These are phyloP conservation scores for Hyaloperonospora arabidopsidis DNA, from an alignment of 352 stramenopile species.

Conservation along the genomic window DNA sequence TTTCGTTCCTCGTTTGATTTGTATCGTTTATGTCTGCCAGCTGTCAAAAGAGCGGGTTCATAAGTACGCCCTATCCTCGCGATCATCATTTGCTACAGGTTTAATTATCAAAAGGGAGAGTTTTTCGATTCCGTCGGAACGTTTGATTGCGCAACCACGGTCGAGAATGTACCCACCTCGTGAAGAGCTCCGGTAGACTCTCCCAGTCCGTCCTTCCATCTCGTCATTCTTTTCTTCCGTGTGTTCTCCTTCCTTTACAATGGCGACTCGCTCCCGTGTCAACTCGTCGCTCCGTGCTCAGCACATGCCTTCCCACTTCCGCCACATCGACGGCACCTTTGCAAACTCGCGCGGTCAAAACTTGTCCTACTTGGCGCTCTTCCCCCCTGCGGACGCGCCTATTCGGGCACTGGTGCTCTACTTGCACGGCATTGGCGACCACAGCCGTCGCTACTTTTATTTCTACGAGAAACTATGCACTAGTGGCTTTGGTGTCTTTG, in stretches of 20 bases:
- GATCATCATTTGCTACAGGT: too few relatives aligned
- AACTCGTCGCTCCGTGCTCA: slow-evolving; percentile 24
- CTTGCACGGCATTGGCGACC: slow-evolving; percentile 44
- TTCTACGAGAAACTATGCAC: slow-evolving; percentile 36
- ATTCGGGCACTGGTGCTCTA: slow-evolving; percentile 43
- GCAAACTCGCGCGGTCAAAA: slow-evolving; percentile 34
- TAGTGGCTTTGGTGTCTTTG: slow-evolving; percentile 34
- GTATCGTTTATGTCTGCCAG: too few relatives aligned
- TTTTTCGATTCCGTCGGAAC: too few relatives aligned
- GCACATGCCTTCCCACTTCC: slow-evolving; percentile 34
- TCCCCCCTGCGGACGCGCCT: slow-evolving; percentile 13
- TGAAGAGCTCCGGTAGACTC: too few relatives aligned
- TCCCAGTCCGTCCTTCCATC: too few relatives aligned
- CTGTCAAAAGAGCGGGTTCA: background rate
- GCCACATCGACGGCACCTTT: slow-evolving; percentile 30
- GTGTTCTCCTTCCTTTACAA: background rate
- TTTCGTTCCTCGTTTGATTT: too few relatives aligned
- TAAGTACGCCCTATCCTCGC: background rate
- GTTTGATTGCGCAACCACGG: too few relatives aligned
- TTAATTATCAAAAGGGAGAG: too few relatives aligned
- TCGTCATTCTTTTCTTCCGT: slow-evolving; percentile 9
- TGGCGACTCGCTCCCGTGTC: slow-evolving; percentile 15
- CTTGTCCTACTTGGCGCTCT: slow-evolving; percentile 38
- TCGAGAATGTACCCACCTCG: too few relatives aligned
- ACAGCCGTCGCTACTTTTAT: slow-evolving; percentile 37